phyloP scores from a whole-genome alignment of 441 rosid genomes.

The Corymbia calophylla region DNA sequence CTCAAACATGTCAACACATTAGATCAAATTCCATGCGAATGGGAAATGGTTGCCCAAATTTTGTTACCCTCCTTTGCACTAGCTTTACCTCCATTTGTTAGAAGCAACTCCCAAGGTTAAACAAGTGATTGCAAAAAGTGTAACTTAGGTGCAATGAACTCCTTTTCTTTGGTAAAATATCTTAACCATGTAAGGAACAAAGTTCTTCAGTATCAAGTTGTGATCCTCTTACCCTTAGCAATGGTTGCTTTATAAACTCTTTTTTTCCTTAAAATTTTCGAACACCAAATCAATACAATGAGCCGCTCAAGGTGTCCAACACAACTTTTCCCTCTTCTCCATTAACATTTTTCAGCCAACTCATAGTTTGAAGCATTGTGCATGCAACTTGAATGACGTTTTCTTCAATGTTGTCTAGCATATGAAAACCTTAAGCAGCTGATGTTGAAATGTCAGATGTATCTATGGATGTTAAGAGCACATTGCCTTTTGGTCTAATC shows the following conservation, averaged over 20 bases:
- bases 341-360: not conserved
- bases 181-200: not conserved
- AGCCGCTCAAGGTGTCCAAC: slow-evolving; percentile 1
- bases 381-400: slow-evolving; percentile 2
- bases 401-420: not conserved
- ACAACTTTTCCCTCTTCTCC: not conserved
- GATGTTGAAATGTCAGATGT: slow-evolving; percentile 3
- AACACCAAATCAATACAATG: slow-evolving; percentile 2
- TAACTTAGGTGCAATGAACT: not conserved
- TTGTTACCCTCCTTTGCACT: not conserved
- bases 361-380: slow-evolving; percentile 4
- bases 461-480: not conserved
- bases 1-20: not conserved
- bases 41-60: not conserved
- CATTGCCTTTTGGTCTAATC: not conserved
- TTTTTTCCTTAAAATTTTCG: slow-evolving; percentile 3
- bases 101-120: not conserved
- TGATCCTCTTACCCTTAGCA: not conserved
- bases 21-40: not conserved
- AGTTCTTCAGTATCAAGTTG: not conserved
- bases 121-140: not conserved
- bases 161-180: not conserved
- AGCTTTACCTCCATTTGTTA: not conserved
- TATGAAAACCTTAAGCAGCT: not conserved
- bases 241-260: not conserved